phyloP scores from a whole-genome alignment of 352 stramenopile species.

The Phytophthora constricta region DNA sequence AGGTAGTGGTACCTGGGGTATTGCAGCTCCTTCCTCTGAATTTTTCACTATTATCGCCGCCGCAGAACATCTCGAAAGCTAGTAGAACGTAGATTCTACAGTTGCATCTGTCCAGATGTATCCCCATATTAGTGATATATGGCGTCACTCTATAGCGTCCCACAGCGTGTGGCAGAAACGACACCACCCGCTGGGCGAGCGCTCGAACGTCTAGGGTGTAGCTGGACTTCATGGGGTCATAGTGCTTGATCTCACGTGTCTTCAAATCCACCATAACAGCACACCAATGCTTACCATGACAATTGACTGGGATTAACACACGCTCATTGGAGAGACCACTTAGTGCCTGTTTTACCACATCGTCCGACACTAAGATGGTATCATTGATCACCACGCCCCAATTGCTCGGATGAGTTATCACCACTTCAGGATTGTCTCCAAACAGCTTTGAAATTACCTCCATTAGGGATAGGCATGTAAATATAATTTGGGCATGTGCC shows the following conservation, averaged over 20 bases:
- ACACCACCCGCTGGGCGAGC: background rate
- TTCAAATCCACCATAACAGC: slow-evolving; percentile 15
- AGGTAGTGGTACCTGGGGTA: too few species aligned
- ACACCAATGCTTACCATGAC: slow-evolving; percentile 22
- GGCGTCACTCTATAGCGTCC: too few species aligned
- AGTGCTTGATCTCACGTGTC: background rate
- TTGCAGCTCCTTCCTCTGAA: too few species aligned
- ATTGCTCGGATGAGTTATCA: too few species aligned
- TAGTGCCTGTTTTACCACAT: background rate
- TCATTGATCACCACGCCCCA: too few species aligned
- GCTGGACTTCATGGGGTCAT: slow-evolving; percentile 10
- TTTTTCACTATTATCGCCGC: too few species aligned
- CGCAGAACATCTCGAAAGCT: slow-evolving; percentile 19
- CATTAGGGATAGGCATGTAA: too few species aligned
- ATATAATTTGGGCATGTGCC: too few species aligned
- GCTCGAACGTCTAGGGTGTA: slow-evolving; percentile 4
- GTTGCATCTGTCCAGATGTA: slow-evolving; percentile 20
- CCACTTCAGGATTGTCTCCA: too few species aligned
- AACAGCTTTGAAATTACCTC: too few species aligned
- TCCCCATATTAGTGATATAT: background rate
- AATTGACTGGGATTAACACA: slow-evolving; percentile 20
- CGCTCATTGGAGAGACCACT: background rate
- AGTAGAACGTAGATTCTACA: slow-evolving; percentile 20
- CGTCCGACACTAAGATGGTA: too few species aligned
- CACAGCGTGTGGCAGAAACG: too few species aligned